Conservation (phyloP, 2,329 filamentous ascomycete species). For the Bimuria novae-zelandiae region DNA sequence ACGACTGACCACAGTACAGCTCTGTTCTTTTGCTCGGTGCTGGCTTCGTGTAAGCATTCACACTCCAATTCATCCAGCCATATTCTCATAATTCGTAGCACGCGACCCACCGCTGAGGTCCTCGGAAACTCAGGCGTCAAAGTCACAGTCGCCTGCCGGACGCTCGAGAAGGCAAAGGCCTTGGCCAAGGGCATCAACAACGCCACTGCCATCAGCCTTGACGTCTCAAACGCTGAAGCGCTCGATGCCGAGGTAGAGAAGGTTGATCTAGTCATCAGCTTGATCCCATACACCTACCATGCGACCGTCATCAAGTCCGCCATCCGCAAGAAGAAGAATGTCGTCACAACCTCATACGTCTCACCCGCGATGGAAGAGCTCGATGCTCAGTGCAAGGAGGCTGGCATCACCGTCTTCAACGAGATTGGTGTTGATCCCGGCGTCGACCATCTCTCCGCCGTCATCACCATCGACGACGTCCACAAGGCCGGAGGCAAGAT, state of each 20-base stretch:
- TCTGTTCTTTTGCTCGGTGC: slow-evolving; percentile 47
- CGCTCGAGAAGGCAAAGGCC: slow-evolving; percentile 74
- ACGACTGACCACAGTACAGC: slow-evolving; percentile 28
- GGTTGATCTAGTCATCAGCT: slow-evolving; percentile 70
- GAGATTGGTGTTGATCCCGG: slow-evolving; percentile 69
- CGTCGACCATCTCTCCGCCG: slow-evolving; percentile 77
- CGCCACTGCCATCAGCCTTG: slow-evolving; percentile 74
- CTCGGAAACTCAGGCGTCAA: slow-evolving; percentile 61
- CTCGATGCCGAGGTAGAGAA: slow-evolving; percentile 81
- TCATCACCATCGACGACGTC: slow-evolving; percentile 88
- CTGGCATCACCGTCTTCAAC: slow-evolving; percentile 96
- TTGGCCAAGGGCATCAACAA: slow-evolving; percentile 72
- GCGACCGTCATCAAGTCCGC: slow-evolving; percentile 89
- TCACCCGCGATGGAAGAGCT: slow-evolving; percentile 92
- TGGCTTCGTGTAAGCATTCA: slow-evolving; percentile 43
- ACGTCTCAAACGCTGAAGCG: slow-evolving; percentile 75
- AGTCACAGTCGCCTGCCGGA: slow-evolving; percentile 76
- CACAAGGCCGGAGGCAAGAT: slow-evolving; percentile 88
- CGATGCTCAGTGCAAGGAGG: slow-evolving; percentile 79
- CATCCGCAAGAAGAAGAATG: slow-evolving; percentile 91
- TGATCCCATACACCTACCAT: slow-evolving; percentile 76
- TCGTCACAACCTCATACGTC: slow-evolving; percentile 93
- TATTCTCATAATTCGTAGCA: slow-evolving; percentile 35
- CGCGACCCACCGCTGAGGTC: slow-evolving; percentile 63
- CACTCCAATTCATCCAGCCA: not conserved